Evolutionary conservation across 305 asterid genomes (phyloP).

Genomic region (Solanum aculeatissimum): DNA sequence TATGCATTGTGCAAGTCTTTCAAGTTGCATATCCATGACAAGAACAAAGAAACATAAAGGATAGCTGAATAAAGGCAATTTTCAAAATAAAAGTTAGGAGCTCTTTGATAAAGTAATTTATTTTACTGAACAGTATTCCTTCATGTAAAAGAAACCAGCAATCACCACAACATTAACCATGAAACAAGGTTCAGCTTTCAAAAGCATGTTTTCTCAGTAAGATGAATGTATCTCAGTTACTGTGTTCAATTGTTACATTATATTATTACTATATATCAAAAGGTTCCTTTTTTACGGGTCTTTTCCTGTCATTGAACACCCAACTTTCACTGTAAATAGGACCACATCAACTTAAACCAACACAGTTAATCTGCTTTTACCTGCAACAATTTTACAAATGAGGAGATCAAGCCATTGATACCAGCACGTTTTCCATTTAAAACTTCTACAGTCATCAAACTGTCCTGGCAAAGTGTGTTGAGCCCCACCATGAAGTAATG

Average conservation of each 20-base stretch:
- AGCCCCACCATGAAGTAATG: conserved; percentile 18
- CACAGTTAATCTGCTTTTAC: conserved; percentile 17
- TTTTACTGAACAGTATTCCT: neutral
- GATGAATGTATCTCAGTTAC: neutral
- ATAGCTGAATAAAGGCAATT: neutral
- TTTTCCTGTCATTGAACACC: neutral
- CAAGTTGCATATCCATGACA: neutral
- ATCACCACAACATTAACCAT: neutral
- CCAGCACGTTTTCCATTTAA: conserved; percentile 46
- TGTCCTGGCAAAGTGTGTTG: conserved; percentile 27
- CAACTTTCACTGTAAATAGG: neutral
- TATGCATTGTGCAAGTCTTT: neutral
- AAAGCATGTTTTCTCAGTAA: neutral
- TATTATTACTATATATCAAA: neutral
- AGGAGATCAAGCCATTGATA: conserved; percentile 77
- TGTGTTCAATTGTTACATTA: neutral
- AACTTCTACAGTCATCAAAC: conserved; percentile 62
- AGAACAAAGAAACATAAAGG: neutral
- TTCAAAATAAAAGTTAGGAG: neutral
- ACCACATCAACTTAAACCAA: neutral
- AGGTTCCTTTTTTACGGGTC: neutral
- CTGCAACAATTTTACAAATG: conserved; percentile 81
- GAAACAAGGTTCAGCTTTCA: neutral
- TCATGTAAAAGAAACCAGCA: neutral
- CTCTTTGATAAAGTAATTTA: neutral